Evolutionary conservation across 495 filamentous ascomycete species (phyloP), one percentile per base, ranked within the genome.

Genomic region (Tuber melanosporum): DNA sequence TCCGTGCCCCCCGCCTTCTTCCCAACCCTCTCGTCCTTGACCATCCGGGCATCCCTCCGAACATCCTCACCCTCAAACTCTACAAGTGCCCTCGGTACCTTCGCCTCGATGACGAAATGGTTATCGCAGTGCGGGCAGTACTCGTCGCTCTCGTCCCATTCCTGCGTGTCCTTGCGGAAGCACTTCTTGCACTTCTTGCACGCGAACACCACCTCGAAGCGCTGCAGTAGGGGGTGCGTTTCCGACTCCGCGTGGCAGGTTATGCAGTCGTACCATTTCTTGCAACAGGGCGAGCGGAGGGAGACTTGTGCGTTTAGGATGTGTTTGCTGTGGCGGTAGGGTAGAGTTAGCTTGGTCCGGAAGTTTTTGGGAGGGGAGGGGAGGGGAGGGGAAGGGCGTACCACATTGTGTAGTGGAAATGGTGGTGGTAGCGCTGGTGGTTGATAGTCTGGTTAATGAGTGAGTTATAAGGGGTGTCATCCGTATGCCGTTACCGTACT

Each of bases 61-160:
- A 89, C 92, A 86, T 99, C 95, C 69, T 94, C 95, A 57, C 95
- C 92, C 84, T 98, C 95, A 43, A 98, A 88, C 74, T 93, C 87
- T 73, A 99, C 84, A 47, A 90, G 87, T 14, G 94, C 87, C 85
- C 94, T 92, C 15, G 95, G 92, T 36, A 91, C 92, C 75, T 91
- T 83, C 41, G 95, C 95, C 26, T 98, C 94, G 76, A 98, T 85
- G 39, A 98, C 91, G 83, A 94, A 99, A 85, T 98, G 95, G 85
- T 99, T 99, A 84, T 99, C 95, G 87, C 95, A 99, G 86, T 97
- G 92, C n/a, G 95, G 96, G 86, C 95, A 98, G 87, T 97, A 98
- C 85, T 99, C 96, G 87, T 99, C 96, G 84, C 93, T 90, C 79
- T 98, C 96, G 81, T 99, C 95, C 83, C 97, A 97, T 83, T 97